phyloP scores from a whole-genome alignment of 2,329 filamentous ascomycete species.

The Sarocladium kiliense region DNA sequence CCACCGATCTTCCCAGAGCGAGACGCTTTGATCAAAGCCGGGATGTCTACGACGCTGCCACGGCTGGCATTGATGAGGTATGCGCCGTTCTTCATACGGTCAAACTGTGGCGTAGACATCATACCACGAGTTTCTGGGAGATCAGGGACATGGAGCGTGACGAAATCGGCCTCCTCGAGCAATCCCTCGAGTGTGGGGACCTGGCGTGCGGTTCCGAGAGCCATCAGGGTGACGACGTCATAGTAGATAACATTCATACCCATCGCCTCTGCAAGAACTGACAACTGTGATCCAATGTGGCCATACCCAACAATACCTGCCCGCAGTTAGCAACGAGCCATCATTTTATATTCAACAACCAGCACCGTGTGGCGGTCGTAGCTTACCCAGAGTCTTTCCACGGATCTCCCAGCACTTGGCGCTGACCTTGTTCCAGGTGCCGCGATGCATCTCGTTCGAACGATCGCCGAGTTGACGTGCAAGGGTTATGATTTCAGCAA shows the following conservation, averaged over 20 bases:
- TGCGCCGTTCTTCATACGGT: conserved; percentile 84
- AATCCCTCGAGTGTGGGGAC: conserved; percentile 73
- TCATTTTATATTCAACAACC: background rate
- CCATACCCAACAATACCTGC: conserved; percentile 84
- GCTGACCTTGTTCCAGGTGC: conserved; percentile 98
- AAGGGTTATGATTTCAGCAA: conserved; percentile 85
- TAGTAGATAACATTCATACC: conserved; percentile 98
- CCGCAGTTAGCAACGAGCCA: background rate
- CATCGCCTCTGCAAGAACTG: conserved; percentile 93
- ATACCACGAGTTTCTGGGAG: conserved; percentile 88
- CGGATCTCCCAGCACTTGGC: conserved; percentile 96
- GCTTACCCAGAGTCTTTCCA: conserved; percentile 76
- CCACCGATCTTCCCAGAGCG: conserved; percentile 82
- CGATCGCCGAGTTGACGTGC: conserved; percentile 91
- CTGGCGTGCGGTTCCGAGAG: conserved; percentile 80
- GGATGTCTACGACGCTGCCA: conserved; percentile 90
- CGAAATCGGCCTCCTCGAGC: conserved; percentile 78
- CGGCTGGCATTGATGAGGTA: conserved; percentile 97
- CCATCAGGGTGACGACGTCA: conserved; percentile 92
- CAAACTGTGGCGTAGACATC: conserved; percentile 75
- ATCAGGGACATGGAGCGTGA: conserved; percentile 92
- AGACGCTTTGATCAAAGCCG: conserved; percentile 83
- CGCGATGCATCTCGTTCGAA: conserved; percentile 88
- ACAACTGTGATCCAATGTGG: conserved; percentile 94
- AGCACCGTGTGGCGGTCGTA: background rate